Percentiles rank a stretch among this genome's conserved stretches.
Conservation (phyloP, 2,329 filamentous ascomycete genomes). For the Huntiella decipiens region DNA sequence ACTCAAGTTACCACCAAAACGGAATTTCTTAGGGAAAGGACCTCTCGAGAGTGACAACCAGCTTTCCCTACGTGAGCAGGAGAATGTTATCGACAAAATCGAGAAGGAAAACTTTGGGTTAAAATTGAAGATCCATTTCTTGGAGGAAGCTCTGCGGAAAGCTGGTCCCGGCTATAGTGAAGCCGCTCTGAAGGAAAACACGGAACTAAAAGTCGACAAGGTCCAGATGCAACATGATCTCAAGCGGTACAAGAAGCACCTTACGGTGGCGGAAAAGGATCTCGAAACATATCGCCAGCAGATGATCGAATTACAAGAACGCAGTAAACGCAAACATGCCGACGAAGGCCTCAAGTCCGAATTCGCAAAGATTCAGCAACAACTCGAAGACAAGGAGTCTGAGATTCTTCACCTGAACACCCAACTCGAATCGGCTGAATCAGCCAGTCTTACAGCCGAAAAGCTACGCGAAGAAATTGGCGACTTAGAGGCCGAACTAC, state of each 20-base stretch:
- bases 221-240: conserved; percentile 80
- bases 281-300: conserved; percentile 69
- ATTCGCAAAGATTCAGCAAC: conserved; percentile 36
- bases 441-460: conserved; percentile 6
- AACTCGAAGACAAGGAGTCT: conserved; percentile 37
- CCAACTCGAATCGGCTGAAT: conserved; percentile 30
- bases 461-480: conserved; percentile 55
- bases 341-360: conserved; percentile 50
- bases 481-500: conserved; percentile 56
- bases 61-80: conserved; percentile 81
- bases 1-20: conserved; percentile 47
- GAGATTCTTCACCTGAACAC: conserved; percentile 42
- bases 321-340: conserved; percentile 54
- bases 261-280: conserved; percentile 67
- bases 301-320: conserved; percentile 65
- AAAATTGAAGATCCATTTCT: conserved; percentile 91
- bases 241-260: conserved; percentile 65
- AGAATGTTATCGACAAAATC: conserved; percentile 85
- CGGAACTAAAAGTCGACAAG: conserved; percentile 83
- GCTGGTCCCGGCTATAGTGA: conserved; percentile 80
- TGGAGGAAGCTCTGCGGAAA: conserved; percentile 78
- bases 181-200: conserved; percentile 79
- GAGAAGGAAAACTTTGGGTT: conserved; percentile 97
- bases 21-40: conserved; percentile 38
- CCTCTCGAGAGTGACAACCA: conserved; percentile 74